These are phyloP conservation scores for Aspergillus olivimuriae DNA, from an alignment of 495 filamentous ascomycete species.

Conservation along the genomic window DNA sequence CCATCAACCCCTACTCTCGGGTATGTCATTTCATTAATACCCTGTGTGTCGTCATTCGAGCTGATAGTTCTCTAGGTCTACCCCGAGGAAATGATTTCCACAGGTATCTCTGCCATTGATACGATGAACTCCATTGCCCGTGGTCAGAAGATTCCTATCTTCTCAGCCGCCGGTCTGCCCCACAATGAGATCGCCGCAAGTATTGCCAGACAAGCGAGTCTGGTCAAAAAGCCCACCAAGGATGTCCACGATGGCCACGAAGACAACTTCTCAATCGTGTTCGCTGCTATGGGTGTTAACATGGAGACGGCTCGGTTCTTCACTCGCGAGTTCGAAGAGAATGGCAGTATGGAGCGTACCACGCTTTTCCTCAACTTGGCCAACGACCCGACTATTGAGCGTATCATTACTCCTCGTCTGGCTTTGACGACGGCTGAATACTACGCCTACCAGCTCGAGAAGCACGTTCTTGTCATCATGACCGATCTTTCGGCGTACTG, in stretches of 20 bases:
- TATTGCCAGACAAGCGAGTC: slow-evolving; percentile 91
- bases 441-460: slow-evolving; percentile 99
- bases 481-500: slow-evolving; percentile 98
- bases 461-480: slow-evolving; percentile 97
- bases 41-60: slow-evolving; percentile 12
- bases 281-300: slow-evolving; percentile 99
- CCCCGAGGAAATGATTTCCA: slow-evolving; percentile 99
- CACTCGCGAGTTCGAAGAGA: slow-evolving; percentile 98
- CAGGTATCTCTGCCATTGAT: slow-evolving; percentile 98
- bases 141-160: slow-evolving; percentile 99
- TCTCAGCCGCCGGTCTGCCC: slow-evolving; percentile 95
- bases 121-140: slow-evolving; percentile 99
- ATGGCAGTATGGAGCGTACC: slow-evolving; percentile 93
- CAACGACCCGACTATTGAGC: slow-evolving; percentile 98
- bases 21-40: slow-evolving; percentile 42
- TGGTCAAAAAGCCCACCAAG: slow-evolving; percentile 88
- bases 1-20: slow-evolving; percentile 97
- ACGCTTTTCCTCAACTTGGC: slow-evolving; percentile 98
- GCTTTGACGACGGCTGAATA: slow-evolving; percentile 98
- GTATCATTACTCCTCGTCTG: slow-evolving; percentile 98
- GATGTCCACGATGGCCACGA: slow-evolving; percentile 94
- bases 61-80: slow-evolving; percentile 58
- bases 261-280: slow-evolving; percentile 99
- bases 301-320: slow-evolving; percentile 99
- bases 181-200: slow-evolving; percentile 99